phyloP scores from a whole-genome alignment of 345 rosid genomes.

The Eucalyptus tenuipes region DNA sequence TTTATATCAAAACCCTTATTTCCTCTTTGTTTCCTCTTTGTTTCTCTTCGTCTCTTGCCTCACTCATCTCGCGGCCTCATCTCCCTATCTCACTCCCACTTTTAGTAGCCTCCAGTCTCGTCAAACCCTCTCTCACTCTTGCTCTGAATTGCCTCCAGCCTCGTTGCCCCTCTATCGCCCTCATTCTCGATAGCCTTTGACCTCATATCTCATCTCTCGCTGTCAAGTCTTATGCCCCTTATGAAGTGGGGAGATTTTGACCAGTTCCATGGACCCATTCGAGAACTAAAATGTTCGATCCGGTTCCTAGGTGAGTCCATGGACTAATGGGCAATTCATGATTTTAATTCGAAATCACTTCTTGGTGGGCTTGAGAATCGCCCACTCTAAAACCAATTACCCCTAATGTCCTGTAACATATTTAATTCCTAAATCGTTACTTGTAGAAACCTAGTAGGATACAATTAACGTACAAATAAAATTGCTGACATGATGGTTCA shows the following conservation, averaged over 20 bases:
- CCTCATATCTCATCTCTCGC: fast-evolving
- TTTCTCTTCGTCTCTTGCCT: fast-evolving
- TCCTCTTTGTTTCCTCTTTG: too few species aligned
- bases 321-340: background rate
- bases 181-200: fast-evolving
- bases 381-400: background rate
- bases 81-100: background rate
- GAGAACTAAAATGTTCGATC: fast-evolving
- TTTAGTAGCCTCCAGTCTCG: background rate
- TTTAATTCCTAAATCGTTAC: background rate
- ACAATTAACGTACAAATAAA: background rate
- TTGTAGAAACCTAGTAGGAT: background rate
- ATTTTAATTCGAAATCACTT: too few species aligned
- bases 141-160: fast-evolving
- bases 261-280: fast-evolving
- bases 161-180: background rate
- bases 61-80: background rate
- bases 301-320: fast-evolving
- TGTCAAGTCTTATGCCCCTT: background rate
- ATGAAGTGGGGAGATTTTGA: background rate
- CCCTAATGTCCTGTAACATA: background rate
- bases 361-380: fast-evolving
- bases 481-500: fast-evolving
- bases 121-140: background rate
- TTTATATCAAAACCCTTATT: background rate